Percentiles rank a stretch among this genome's conserved stretches.
Evolutionary conservation across 306 rosid species (phyloP).

Genomic region (Malus domestica): DNA sequence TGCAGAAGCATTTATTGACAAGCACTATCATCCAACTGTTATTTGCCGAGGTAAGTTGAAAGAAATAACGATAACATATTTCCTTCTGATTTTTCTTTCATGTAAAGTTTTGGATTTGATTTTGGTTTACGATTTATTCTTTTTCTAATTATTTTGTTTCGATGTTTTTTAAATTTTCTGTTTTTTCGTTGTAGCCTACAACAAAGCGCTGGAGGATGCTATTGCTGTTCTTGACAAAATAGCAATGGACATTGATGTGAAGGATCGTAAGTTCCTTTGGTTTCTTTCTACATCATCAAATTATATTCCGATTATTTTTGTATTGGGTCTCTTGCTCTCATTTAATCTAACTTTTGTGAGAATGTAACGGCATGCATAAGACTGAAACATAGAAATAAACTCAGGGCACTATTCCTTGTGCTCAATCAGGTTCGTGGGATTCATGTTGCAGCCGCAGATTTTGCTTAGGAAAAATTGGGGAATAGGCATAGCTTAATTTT

Average conservation of each 20-base stretch:
- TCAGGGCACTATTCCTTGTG: neutral
- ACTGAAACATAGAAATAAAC: neutral
- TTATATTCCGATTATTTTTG: neutral
- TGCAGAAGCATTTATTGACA: constrained; percentile 88
- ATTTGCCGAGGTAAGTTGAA: constrained; percentile 66
- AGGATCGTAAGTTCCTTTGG: constrained; percentile 66
- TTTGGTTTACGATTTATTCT: neutral
- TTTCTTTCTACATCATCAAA: neutral
- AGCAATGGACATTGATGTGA: constrained; percentile 73
- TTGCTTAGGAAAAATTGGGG: neutral
- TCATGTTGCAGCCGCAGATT: neutral
- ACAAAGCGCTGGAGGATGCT: constrained; percentile 95
- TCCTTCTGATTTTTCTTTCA: neutral
- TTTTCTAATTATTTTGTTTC: neutral
- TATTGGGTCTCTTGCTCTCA: neutral
- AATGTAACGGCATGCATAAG: neutral
- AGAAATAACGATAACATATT: neutral
- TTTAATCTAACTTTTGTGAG: neutral
- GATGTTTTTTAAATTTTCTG: neutral
- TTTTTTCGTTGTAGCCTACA: constrained; percentile 56
- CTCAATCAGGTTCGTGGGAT: neutral
- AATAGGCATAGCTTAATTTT: neutral
- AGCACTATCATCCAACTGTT: constrained; percentile 84
- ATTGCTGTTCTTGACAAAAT: constrained; percentile 84
- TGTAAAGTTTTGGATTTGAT: neutral